These are phyloP conservation scores for Quercus mongolica DNA, from an alignment of 306 rosid genomes.

Conservation along the genomic window DNA sequence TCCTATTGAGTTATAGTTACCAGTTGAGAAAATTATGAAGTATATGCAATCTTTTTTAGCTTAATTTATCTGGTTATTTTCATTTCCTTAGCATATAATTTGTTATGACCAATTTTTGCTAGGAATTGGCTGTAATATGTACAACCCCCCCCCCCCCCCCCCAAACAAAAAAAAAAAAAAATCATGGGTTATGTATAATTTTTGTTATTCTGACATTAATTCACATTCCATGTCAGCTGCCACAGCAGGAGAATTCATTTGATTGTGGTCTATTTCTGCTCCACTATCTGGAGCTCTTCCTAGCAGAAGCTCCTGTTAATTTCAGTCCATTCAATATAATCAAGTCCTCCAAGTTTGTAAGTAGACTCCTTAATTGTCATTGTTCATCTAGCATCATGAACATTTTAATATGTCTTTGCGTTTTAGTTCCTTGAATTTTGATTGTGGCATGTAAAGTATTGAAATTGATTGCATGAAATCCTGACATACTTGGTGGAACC, in stretches of 20 bases:
- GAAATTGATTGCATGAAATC: neutral
- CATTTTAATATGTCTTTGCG: neutral
- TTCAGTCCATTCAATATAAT: conserved; percentile 74
- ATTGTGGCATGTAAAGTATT: neutral
- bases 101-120: neutral
- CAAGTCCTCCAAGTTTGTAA: conserved; percentile 76
- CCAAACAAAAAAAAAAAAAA: too few species aligned
- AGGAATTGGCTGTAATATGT: too few species aligned
- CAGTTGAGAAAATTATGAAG: neutral
- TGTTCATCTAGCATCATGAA: neutral
- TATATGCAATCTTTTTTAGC: neutral
- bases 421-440: neutral
- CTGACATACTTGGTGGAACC: neutral
- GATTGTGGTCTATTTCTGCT: conserved; percentile 95
- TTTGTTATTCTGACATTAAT: conserved; percentile 11
- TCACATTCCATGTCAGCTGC: conserved; percentile 58
- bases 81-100: neutral
- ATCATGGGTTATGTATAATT: neutral
- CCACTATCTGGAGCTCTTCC: conserved; percentile 89
- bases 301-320: conserved; percentile 69
- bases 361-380: conserved; percentile 30
- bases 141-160: too few species aligned
- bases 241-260: conserved; percentile 89
- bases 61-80: neutral
- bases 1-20: neutral